phyloP scores from a whole-genome alignment of 257 asterid genomes.

The Echium plantagineum region DNA sequence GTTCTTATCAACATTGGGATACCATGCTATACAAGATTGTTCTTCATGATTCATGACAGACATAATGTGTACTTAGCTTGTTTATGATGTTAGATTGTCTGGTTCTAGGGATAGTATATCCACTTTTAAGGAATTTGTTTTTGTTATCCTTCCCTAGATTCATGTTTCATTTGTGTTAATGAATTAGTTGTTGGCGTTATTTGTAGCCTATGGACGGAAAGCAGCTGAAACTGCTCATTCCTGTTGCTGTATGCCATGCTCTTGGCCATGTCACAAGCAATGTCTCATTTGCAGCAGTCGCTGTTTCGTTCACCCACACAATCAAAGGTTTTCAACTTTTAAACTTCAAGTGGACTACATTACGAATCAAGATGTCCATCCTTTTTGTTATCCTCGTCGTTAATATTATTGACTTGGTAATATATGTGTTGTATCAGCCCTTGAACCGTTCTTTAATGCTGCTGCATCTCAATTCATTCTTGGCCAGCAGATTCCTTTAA shows the following conservation, averaged over 20 bases:
- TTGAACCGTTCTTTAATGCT: slow-evolving; percentile 99
- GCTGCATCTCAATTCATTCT: slow-evolving; percentile 96
- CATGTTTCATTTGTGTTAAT: neutral
- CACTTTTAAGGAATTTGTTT: too few species aligned
- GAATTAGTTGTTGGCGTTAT: slow-evolving; percentile 4
- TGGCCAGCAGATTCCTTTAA: slow-evolving; percentile 75
- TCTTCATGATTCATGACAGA: too few species aligned
- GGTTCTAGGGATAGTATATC: too few species aligned
- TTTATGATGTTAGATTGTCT: too few species aligned
- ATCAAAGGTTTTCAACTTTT: slow-evolving; percentile 52
- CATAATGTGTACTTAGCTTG: too few species aligned
- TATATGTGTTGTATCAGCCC: slow-evolving; percentile 45
- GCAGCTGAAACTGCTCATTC: slow-evolving; percentile 71
- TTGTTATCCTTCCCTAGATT: too few species aligned
- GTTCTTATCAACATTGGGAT: too few species aligned
- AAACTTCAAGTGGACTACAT: neutral
- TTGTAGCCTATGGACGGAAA: slow-evolving; percentile 65
- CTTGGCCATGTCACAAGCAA: slow-evolving; percentile 81
- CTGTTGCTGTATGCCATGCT: slow-evolving; percentile 79
- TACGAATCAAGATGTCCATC: neutral
- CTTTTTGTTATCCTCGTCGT: neutral
- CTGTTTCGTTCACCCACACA: slow-evolving; percentile 93
- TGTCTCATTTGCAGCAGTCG: slow-evolving; percentile 84
- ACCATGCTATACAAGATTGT: too few species aligned
- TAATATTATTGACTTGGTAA: neutral